Evolutionary conservation across 2,329 filamentous ascomycete genomes (phyloP).

Genomic region (Polytolypa hystricis): DNA sequence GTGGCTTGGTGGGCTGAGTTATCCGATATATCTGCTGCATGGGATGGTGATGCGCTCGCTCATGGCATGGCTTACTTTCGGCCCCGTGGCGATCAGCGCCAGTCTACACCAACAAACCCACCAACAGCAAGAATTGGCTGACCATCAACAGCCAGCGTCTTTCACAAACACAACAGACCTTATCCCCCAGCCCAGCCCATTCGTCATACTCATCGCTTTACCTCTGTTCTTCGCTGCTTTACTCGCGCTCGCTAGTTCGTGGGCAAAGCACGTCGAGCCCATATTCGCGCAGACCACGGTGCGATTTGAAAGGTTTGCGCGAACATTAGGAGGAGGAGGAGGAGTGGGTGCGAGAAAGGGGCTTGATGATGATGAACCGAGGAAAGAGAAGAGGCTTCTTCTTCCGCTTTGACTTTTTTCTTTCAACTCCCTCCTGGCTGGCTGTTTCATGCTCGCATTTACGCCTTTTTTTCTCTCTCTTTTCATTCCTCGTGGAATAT

Average conservation of each 20-base stretch:
- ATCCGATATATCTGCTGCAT: conserved; percentile 54
- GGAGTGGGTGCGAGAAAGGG: no score
- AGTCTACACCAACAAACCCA: conserved; percentile 2
- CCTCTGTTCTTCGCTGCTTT: conserved; percentile 39
- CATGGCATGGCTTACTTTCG: conserved; percentile 50
- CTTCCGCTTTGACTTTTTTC: no score
- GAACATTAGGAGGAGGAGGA: conserved; percentile 14
- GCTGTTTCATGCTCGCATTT: no score
- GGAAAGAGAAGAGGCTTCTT: neutral
- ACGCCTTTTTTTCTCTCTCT: no score
- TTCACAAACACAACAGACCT: no score
- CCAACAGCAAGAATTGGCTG: neutral
- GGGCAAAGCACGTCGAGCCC: conserved; percentile 46
- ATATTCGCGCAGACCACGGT: conserved; percentile 28
- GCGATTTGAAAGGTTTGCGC: conserved; percentile 16
- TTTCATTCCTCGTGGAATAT: no score
- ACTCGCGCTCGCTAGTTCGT: conserved; percentile 38
- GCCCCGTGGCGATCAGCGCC: conserved; percentile 22
- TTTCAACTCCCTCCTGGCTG: no score
- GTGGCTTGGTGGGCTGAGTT: conserved; percentile 54
- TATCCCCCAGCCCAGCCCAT: conserved; percentile 27
- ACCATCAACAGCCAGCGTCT: no score
- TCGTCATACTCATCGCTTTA: conserved; percentile 30
- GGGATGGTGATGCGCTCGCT: conserved; percentile 49
- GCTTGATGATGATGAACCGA: no score